Conservation (phyloP, 2,329 filamentous ascomycete species). For the Pseudofabraea citricarpa region DNA sequence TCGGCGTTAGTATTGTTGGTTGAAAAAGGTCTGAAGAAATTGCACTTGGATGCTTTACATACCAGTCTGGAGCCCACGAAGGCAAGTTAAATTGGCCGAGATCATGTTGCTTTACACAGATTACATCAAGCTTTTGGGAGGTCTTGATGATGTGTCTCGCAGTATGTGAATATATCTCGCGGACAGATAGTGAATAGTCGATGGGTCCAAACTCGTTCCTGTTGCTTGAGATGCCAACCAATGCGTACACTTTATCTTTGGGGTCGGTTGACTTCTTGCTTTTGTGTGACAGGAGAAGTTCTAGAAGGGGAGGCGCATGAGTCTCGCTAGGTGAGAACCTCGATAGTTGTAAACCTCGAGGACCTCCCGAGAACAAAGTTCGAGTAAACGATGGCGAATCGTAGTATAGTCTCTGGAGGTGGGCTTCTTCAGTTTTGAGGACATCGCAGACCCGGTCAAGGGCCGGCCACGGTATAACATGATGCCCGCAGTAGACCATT, state of each 20-base stretch:
- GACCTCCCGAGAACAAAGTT: conserved; percentile 18
- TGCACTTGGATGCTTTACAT: too few relatives aligned
- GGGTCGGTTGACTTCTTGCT: conserved; percentile 24
- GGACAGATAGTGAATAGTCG: conserved; percentile 17
- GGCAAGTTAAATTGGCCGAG: conserved; percentile 10
- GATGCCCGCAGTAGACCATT: conserved; percentile 32
- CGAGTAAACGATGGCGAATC: conserved; percentile 12
- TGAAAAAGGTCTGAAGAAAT: too few relatives aligned
- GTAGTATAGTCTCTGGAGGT: conserved; percentile 13
- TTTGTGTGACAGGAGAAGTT: conserved; percentile 21
- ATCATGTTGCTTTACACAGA: conserved; percentile 20
- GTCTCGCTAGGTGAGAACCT: conserved; percentile 10
- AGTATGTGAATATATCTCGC: conserved; percentile 18
- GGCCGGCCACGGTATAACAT: conserved; percentile 30
- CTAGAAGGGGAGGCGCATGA: conserved; percentile 18
- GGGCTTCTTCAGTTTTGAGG: conserved; percentile 9
- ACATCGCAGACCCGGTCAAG: conserved; percentile 24
- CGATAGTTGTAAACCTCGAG: conserved; percentile 18
- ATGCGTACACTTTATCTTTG: conserved; percentile 24
- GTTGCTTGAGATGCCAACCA: conserved; percentile 21
- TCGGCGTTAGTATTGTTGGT: too few relatives aligned
- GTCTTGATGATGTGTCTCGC: conserved; percentile 19
- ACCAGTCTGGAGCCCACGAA: conserved; percentile 23
- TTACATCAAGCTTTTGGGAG: conserved; percentile 18
- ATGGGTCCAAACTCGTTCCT: conserved; percentile 14